These are phyloP conservation scores for Candida vaughaniae DNA, from an alignment of 805 yeast species.

Conservation along the genomic window DNA sequence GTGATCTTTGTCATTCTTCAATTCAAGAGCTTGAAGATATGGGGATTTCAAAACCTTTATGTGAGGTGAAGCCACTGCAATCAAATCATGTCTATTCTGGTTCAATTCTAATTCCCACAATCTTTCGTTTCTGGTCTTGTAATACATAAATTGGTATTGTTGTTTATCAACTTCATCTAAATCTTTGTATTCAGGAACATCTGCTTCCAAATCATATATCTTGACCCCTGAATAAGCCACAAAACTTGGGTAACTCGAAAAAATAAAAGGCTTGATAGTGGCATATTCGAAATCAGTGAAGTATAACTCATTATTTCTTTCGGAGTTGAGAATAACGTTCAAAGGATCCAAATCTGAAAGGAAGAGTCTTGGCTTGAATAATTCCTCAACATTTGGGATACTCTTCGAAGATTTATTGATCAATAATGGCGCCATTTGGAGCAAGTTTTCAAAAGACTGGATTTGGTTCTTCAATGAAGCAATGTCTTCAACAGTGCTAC, in stretches of 20 bases:
- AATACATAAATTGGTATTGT: slow-evolving; percentile 82
- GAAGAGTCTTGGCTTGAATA: slow-evolving; percentile 70
- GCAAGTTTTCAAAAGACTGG: slow-evolving; percentile 60
- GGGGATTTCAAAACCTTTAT: slow-evolving; percentile 69
- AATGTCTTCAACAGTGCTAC: slow-evolving; percentile 43
- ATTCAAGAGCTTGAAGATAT: slow-evolving; percentile 58
- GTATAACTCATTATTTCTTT: slow-evolving; percentile 37
- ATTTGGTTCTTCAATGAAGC: slow-evolving; percentile 49
- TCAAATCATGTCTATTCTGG: slow-evolving; percentile 59
- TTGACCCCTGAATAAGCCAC: slow-evolving; percentile 87
- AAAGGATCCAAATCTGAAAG: slow-evolving; percentile 90
- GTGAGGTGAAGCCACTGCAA: slow-evolving; percentile 83
- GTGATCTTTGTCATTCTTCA: slow-evolving; percentile 57
- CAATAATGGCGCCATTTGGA: slow-evolving; percentile 54
- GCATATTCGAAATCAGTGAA: slow-evolving; percentile 85
- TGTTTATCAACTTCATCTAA: slow-evolving; percentile 72
- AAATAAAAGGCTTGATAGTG: slow-evolving; percentile 75
- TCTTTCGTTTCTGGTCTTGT: slow-evolving; percentile 87
- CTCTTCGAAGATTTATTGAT: slow-evolving; percentile 52
- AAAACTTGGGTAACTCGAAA: slow-evolving; percentile 78
- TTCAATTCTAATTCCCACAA: slow-evolving; percentile 81
- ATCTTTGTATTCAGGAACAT: slow-evolving; percentile 65
- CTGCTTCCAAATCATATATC: slow-evolving; percentile 71
- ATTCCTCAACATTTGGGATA: slow-evolving; percentile 60
- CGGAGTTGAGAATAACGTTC: slow-evolving; percentile 61